Evolutionary conservation across 1,284 basidiomycete species (phyloP), one percentile per base, ranked within the genome.

Genomic region (Boletellus deceptivus): DNA sequence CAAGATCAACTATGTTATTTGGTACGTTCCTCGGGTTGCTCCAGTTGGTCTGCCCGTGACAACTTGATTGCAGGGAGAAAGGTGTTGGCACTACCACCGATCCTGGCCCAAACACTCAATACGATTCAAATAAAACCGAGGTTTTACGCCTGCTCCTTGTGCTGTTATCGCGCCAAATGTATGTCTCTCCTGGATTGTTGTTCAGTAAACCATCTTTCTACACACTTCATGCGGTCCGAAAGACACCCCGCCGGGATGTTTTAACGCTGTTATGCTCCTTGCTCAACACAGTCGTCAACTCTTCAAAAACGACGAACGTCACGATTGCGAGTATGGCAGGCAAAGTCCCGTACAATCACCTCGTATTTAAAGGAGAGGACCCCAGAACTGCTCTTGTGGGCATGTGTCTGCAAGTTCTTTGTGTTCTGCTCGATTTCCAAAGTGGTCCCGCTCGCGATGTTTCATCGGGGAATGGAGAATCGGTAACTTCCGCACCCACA

Each of bases 221-320:
- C 61, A 81, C 89, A n/a, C 76, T 88, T 20, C 80, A 88, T 64
- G 75, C 89, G 50, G 87, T 91, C 11, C 86, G 92, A 67, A 80
- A 83, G 58, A 83, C 86, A 39, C 84, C 88, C 53, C 79, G 91
- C 29, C 81, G 91, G 42, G 80, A 93, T 56, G 85, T 94, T 14
- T 76, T 98, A 43, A 93, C 93, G 2, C 73, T 97, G 13, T 72
- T 98, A 6, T 98, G 94, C 68, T 96, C 93, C 9, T 73, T 95
- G 43, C 75, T 98, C 54, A 98, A 98, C 67, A 94, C 91, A 6
- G 83, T 85, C 14, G 82, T 97, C 75, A 89, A 87, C 63, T 81
- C 84, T 1, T 70, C 80, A 20, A 73, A 73, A 47, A 65, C 72
- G 29, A 69, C 67, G 36, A 72, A 70, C 34, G 75, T 72, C 40